These are phyloP conservation scores for Tetrahymena malaccensis DNA, from an alignment of 73 alveolate genomes.

Conservation along the genomic window DNA sequence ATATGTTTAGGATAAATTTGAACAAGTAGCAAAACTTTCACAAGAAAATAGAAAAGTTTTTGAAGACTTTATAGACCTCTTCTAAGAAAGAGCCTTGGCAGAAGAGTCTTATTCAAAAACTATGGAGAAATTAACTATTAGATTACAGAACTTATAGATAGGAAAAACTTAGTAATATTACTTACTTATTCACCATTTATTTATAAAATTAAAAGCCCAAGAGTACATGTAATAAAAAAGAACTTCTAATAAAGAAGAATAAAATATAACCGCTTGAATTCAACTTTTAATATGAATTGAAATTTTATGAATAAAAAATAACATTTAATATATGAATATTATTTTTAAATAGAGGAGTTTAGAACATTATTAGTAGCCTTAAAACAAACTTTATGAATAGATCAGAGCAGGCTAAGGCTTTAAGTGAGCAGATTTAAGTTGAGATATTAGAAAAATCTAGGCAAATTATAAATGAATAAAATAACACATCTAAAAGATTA, in stretches of 20 bases:
- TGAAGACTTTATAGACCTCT: background rate
- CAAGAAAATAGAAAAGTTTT: background rate
- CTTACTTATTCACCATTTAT: background rate
- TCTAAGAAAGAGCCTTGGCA: background rate
- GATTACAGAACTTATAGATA: background rate
- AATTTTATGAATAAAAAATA: background rate
- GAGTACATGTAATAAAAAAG: background rate
- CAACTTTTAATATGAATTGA: no score
- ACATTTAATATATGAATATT: background rate
- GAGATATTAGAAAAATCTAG: background rate
- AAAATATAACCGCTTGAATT: no score
- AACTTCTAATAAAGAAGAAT: no score
- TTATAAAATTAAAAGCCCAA: background rate
- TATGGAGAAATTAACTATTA: background rate
- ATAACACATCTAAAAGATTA: background rate
- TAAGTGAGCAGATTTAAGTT: background rate
- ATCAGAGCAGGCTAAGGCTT: background rate
- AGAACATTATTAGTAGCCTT: background rate
- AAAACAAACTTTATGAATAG: background rate
- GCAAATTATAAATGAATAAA: background rate
- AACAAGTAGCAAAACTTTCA: background rate
- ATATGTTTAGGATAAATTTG: background rate
- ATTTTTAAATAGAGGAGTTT: background rate
- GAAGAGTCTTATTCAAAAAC: background rate
- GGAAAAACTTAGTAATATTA: background rate